Evolutionary conservation across 345 rosid genomes (phyloP).

Genomic region (Salix koriyanagi): DNA sequence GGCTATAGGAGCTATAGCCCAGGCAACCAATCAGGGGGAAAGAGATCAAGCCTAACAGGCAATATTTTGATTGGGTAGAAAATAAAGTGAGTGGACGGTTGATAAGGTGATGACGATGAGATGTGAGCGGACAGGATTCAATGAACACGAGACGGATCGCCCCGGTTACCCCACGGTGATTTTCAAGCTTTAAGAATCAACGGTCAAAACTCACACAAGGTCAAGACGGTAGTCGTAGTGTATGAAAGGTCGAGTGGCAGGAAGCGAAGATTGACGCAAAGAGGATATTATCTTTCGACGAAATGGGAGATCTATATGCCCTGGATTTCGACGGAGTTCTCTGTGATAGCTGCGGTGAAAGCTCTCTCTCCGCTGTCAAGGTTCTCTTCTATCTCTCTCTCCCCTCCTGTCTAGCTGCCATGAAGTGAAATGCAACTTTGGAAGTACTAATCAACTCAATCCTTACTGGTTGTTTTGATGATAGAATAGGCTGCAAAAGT

Average conservation of each 20-base stretch:
- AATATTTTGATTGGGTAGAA: too few relatives aligned
- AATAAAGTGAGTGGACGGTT: too few relatives aligned
- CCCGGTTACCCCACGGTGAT: too few relatives aligned
- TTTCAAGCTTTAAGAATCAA: too few relatives aligned
- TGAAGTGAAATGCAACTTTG: not conserved
- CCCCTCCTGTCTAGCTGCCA: not conserved
- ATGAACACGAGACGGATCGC: too few relatives aligned
- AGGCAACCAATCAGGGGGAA: too few relatives aligned
- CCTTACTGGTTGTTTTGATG: too few relatives aligned
- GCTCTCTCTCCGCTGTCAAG: slow-evolving; percentile 93
- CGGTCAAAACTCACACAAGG: not conserved
- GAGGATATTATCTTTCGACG: not conserved
- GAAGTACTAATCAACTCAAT: not conserved
- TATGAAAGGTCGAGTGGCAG: slow-evolving; percentile 14
- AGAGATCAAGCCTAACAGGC: too few relatives aligned
- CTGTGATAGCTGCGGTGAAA: slow-evolving; percentile 93
- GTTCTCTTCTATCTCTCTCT: slow-evolving; percentile 17
- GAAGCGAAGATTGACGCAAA: not conserved
- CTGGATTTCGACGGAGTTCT: slow-evolving; percentile 95
- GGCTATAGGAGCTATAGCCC: too few relatives aligned
- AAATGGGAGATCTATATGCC: slow-evolving; percentile 65
- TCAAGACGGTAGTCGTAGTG: not conserved
- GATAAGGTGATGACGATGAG: too few relatives aligned
- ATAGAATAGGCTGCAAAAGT: slow-evolving; percentile 61
- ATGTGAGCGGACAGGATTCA: too few relatives aligned